Base-by-base conservation (phyloP, 805 yeast species). In the Zygoascus tannicola region DNA sequence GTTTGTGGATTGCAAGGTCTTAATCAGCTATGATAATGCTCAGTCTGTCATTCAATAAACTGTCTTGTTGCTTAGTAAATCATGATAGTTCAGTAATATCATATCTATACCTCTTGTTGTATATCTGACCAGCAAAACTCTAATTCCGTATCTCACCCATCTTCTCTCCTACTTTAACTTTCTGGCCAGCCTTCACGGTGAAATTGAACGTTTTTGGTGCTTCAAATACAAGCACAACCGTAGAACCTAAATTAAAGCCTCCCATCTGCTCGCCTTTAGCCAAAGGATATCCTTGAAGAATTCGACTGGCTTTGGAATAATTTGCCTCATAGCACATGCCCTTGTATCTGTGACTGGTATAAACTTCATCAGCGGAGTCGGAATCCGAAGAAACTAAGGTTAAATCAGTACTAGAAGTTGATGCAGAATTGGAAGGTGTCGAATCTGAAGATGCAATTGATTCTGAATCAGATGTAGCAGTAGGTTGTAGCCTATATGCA, bases 221-320 rank as follows among this genome's bases (percentile, higher is more conserved):
- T 66, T 92, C 98, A 64, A 92, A 92, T 19, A 90, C 94, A 50
- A 92, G 70, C 15, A 92, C 98, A n/a, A 92, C 92, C 0, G 99
- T 92, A 22, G 94, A 82, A 0, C 99, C 99, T 43, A 92, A 70
- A 68, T 84, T 84, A 66, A 92, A 92, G 0, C 98, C 98, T 35
- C 99, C 99, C 74, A 92, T 83, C 64, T 92, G 95, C 56, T 85
- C 84, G 34, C 98, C 98, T 64, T 85, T 86, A 18, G 76, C 68
- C 41, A 92, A 72, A 2, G 99, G 98, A 57, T 76, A 76, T 5
- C 99, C 99, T 5, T 88, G 84, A 35, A 88, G 67, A 4, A 80
- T 51, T 40, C 75, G 68, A 44, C 88, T 80, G 2, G 95, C 95
- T 44, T 79, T 78, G 20, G 80, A 70, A 63, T 92, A 92, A 0